Evolutionary conservation across 2,329 filamentous ascomycete genomes (phyloP).

Genomic region (Colletotrichum sojae): DNA sequence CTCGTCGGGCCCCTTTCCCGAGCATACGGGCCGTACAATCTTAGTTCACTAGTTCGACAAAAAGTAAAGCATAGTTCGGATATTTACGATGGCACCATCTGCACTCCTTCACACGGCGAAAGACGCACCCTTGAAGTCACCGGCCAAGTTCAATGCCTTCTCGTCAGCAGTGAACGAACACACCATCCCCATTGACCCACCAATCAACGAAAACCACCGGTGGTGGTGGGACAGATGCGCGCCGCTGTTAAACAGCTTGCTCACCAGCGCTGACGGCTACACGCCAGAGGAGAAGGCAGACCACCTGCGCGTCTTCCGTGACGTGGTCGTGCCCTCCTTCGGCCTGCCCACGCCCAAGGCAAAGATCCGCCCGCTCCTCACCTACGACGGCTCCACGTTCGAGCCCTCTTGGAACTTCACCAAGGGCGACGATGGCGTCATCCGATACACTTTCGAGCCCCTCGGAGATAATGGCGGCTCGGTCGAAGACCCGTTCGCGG

Average conservation of each 20-base stretch:
- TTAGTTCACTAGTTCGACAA: not conserved
- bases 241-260: constrained; percentile 20
- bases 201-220: constrained; percentile 19
- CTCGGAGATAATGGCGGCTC: constrained; percentile 27
- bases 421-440: constrained; percentile 18
- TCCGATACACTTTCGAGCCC: constrained; percentile 32
- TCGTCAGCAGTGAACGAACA: not conserved
- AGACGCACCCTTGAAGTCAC: constrained; percentile 1
- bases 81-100: constrained; percentile 20
- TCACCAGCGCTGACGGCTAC: constrained; percentile 29
- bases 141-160: not conserved
- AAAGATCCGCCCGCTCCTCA: constrained; percentile 24
- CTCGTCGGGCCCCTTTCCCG: not conserved
- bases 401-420: constrained; percentile 36
- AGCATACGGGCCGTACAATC: not conserved
- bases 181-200: constrained; percentile 18
- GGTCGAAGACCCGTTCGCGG: constrained; percentile 23
- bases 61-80: not conserved
- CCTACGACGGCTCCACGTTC: constrained; percentile 33
- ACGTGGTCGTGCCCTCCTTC: constrained; percentile 36
- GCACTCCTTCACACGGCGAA: not conserved
- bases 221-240: constrained; percentile 37
- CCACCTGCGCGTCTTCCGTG: constrained; percentile 36
- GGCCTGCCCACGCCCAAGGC: constrained; percentile 25
- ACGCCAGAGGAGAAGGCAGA: constrained; percentile 31